Evolutionary conservation across 768 basidiomycete genomes (phyloP).

Genomic region (Lactifluus subvellereus): DNA sequence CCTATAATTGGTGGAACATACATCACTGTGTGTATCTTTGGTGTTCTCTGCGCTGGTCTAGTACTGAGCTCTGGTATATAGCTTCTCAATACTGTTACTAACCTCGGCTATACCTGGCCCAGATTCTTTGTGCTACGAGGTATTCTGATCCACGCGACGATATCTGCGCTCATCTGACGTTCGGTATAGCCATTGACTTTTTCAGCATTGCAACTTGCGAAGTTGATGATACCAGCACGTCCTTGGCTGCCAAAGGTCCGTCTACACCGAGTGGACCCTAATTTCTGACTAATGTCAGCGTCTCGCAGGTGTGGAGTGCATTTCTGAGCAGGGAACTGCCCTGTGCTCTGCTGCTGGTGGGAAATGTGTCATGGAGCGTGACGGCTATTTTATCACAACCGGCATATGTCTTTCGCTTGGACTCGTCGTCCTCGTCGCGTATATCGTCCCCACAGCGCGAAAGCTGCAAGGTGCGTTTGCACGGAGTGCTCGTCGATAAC

Average conservation of each 20-base stretch:
- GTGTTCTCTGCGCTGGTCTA: neutral
- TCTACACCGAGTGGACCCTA: neutral
- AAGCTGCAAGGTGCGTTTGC: slow-evolving; percentile 71
- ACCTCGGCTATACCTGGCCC: slow-evolving; percentile 99
- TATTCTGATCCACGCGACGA: slow-evolving; percentile 21
- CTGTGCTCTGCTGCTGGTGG: slow-evolving; percentile 71
- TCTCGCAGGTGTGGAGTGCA: slow-evolving; percentile 73
- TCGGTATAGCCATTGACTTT: slow-evolving; percentile 65
- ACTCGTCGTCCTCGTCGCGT: slow-evolving; percentile 63
- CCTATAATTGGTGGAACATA: slow-evolving; percentile 97
- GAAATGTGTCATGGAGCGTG: slow-evolving; percentile 72
- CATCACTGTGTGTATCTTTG: slow-evolving; percentile 73
- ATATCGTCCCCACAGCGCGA: slow-evolving; percentile 78
- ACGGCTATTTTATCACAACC: slow-evolving; percentile 89
- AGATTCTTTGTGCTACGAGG: slow-evolving; percentile 92
- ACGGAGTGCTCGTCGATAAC: neutral
- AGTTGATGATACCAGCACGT: slow-evolving; percentile 50
- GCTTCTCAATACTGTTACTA: slow-evolving; percentile 92
- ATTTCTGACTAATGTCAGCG: neutral
- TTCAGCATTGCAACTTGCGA: slow-evolving; percentile 83
- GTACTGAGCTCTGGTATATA: slow-evolving; percentile 31
- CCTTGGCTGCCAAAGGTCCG: slow-evolving; percentile 53
- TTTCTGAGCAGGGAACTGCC: slow-evolving; percentile 84
- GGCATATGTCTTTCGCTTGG: slow-evolving; percentile 72
- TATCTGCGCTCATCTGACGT: slow-evolving; percentile 13